These are phyloP conservation scores for Colletotrichum sp. DNA, from an alignment of 2,329 filamentous ascomycete genomes.

Conservation along the genomic window DNA sequence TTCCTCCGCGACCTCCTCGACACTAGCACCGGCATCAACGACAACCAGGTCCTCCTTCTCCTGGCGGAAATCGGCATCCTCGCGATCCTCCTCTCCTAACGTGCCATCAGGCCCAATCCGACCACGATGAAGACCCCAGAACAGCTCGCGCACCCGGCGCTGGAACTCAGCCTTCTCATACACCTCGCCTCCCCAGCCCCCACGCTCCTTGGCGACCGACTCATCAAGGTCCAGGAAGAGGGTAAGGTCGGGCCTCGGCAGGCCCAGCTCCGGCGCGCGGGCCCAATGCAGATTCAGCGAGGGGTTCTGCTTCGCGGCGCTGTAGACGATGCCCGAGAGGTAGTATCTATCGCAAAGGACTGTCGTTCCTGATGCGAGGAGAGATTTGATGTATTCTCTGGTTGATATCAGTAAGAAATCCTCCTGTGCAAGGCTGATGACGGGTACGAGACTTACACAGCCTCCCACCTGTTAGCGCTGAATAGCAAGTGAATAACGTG, in stretches of 20 bases:
- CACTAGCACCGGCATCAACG: constrained; percentile 56
- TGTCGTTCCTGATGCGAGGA: constrained; percentile 70
- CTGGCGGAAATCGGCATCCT: constrained; percentile 43
- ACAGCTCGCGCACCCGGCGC: constrained; percentile 75
- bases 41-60: constrained; percentile 60
- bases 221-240: constrained; percentile 86
- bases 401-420: background rate
- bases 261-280: constrained; percentile 80
- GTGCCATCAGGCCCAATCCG: constrained; percentile 39
- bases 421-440: background rate
- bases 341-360: constrained; percentile 94
- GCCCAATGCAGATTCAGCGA: constrained; percentile 79
- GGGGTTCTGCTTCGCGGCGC: constrained; percentile 82
- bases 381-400: constrained; percentile 55
- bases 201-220: constrained; percentile 73
- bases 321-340: constrained; percentile 93
- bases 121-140: constrained; percentile 62
- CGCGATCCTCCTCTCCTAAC: constrained; percentile 26
- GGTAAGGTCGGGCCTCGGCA: constrained; percentile 87
- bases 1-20: constrained; percentile 62
- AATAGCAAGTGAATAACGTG: constrained; percentile 91
- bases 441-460: constrained; percentile 45
- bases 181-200: constrained; percentile 87
- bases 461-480: constrained; percentile 90
- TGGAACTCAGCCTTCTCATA: constrained; percentile 91